Percentiles rank a stretch among this genome's conserved stretches.
Evolutionary conservation across 345 rosid genomes (phyloP).

Genomic region (Dipteronia sinensis): DNA sequence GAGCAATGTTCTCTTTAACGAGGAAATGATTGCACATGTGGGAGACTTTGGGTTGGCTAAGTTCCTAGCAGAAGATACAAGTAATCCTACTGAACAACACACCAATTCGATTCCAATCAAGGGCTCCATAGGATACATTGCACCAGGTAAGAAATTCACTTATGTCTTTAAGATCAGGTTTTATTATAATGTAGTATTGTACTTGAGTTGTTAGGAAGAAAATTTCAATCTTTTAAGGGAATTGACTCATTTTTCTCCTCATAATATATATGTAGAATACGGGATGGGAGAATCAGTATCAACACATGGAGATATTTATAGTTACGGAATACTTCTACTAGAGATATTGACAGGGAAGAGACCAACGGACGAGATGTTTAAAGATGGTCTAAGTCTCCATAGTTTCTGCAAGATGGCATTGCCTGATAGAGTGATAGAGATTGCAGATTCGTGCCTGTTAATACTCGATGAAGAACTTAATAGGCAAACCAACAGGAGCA

Average conservation of each 20-base stretch:
- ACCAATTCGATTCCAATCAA: not conserved
- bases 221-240: not conserved
- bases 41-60: slow-evolving; percentile 32
- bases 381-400: not conserved
- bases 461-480: no score
- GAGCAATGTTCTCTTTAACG: slow-evolving; percentile 29
- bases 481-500: no score
- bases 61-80: not conserved
- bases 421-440: slow-evolving; percentile 3
- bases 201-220: no score
- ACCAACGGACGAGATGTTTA: not conserved
- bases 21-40: slow-evolving; percentile 30
- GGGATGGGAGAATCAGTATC: not conserved
- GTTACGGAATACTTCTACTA: slow-evolving; percentile 18
- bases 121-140: no score
- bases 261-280: not conserved
- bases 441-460: not conserved
- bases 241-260: not conserved
- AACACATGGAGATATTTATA: slow-evolving; percentile 12
- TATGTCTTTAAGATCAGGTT: not conserved
- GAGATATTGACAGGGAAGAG: slow-evolving; percentile 18
- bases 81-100: not conserved
- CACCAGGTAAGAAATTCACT: not conserved
- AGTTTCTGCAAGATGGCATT: slow-evolving; percentile 13
- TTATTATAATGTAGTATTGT: not conserved